phyloP scores from a whole-genome alignment of 768 basidiomycete species.

The Lepiota venenata region DNA sequence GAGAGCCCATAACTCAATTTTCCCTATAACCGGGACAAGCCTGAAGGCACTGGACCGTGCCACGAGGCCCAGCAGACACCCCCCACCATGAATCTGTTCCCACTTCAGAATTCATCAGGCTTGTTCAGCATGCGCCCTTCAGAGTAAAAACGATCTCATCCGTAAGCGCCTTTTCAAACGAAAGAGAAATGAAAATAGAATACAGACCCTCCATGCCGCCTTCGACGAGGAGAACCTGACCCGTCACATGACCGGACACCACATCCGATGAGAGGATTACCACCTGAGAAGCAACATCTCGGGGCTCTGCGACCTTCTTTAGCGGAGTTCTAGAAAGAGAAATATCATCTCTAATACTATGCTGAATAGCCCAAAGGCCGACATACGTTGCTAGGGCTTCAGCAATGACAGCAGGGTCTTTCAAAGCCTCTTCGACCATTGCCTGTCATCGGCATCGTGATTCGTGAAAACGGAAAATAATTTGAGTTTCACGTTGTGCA shows the following conservation, averaged over 20 bases:
- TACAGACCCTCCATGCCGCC: slow-evolving; percentile 73
- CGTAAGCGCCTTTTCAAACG: too few relatives aligned
- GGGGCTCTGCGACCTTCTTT: slow-evolving; percentile 60
- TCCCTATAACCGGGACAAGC: too few relatives aligned
- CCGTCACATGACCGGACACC: slow-evolving; percentile 68
- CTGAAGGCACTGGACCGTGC: too few relatives aligned
- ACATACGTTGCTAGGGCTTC: slow-evolving; percentile 65
- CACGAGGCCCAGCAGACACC: too few relatives aligned
- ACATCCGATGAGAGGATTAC: slow-evolving; percentile 53
- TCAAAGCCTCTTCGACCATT: slow-evolving; percentile 55
- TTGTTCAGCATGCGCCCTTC: too few relatives aligned
- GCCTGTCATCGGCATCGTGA: too few relatives aligned
- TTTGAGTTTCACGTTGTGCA: neutral
- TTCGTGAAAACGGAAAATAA: too few relatives aligned
- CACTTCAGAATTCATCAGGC: too few relatives aligned
- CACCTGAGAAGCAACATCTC: slow-evolving; percentile 65
- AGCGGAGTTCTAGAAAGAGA: slow-evolving; percentile 53
- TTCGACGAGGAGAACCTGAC: slow-evolving; percentile 65
- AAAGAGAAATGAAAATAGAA: too few relatives aligned
- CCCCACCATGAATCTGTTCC: too few relatives aligned
- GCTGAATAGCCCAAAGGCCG: neutral
- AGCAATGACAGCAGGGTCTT: slow-evolving; percentile 50
- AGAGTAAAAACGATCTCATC: too few relatives aligned
- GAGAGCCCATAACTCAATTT: too few relatives aligned
- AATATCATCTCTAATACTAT: neutral